These are phyloP conservation scores for Dictyophora rubrovolvata DNA, from an alignment of 768 basidiomycete species.

Conservation along the genomic window DNA sequence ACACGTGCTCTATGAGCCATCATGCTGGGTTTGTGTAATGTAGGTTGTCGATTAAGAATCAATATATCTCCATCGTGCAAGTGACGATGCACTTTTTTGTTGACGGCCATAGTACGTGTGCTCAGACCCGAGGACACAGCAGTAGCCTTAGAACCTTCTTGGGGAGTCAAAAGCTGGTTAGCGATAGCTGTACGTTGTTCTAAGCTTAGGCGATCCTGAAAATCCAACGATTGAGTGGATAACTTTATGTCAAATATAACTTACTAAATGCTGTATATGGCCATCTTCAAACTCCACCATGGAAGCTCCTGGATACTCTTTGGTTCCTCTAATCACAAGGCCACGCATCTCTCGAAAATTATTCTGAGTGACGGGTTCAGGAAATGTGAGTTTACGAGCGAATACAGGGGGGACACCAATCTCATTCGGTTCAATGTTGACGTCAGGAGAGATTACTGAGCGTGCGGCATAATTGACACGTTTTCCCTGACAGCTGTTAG, in stretches of 20 bases:
- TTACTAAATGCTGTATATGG: slow-evolving; percentile 69
- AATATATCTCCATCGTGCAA: slow-evolving; percentile 90
- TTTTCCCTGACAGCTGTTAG: slow-evolving; percentile 59
- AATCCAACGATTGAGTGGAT: neutral
- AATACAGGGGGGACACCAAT: slow-evolving; percentile 98
- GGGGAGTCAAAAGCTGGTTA: slow-evolving; percentile 88
- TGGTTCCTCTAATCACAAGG: slow-evolving; percentile 84
- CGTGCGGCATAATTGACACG: slow-evolving; percentile 99
- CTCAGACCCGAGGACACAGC: slow-evolving; percentile 44
- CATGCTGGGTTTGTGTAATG: slow-evolving; percentile 98
- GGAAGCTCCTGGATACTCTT: slow-evolving; percentile 82
- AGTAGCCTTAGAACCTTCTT: slow-evolving; percentile 46
- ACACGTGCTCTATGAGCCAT: slow-evolving; percentile 95
- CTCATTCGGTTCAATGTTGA: slow-evolving; percentile 98
- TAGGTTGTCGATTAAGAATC: slow-evolving; percentile 95
- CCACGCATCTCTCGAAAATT: slow-evolving; percentile 86
- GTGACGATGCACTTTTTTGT: slow-evolving; percentile 97
- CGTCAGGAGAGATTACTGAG: slow-evolving; percentile 99
- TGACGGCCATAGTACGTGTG: slow-evolving; percentile 70
- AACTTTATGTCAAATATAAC: slow-evolving; percentile 14
- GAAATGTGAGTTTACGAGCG: slow-evolving; percentile 92
- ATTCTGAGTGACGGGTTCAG: slow-evolving; percentile 88
- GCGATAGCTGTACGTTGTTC: slow-evolving; percentile 94
- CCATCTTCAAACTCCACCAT: slow-evolving; percentile 97
- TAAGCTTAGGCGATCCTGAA: slow-evolving; percentile 70